Base-by-base conservation (phyloP, 2,329 filamentous ascomycete genomes). In the Chalaropsis ovoidea region DNA sequence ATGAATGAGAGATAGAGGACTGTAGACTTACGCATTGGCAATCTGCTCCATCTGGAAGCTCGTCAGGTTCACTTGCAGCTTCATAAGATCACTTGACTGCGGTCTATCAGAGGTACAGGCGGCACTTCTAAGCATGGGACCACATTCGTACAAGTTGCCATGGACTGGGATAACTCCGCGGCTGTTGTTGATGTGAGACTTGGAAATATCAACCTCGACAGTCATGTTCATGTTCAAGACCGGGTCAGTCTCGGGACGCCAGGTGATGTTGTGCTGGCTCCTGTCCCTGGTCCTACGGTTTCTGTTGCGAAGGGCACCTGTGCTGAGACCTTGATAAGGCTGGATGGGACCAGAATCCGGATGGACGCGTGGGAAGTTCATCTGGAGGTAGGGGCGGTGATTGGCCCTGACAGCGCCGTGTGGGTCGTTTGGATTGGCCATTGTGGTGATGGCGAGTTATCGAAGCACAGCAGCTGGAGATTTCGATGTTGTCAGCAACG, bases 1-100 rank as follows among this genome's bases (percentile, higher is more conserved):
- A 35, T 15, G 6, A 6, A 2, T 15, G 41, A 10, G 22, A 7
- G 13, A n/a, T n/a, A 8, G 43, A 6, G 3, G 43, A 15, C 17
- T 47, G 15, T 47, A 47, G 39, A 63, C 77, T 68, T 73, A 80
- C 79, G 75, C 77, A 61, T 77, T 74, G 2, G 79, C 76, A 54
- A 81, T 72, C 67, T 74, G 77, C 65, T 80, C 76, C 74, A 81
- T 76, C 67, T 81, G 78, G 0, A 74, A 76, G 58, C 80, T 77
- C 3, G 78, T 81, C 65, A 81, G 69, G 68, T 79, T 79, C 69
- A 81, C 74, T 27, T 78, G 77, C 39, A 81, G 75, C 47, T 78
- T 76, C 22, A 81, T 72, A 6, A 39, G 1, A 1, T 10, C 35
- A 1, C 1, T 8, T 6, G 4, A 1, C 35, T 39, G 35, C 8